Base-by-base conservation (phyloP, 116 monocot species). In the Zostera marina region DNA sequence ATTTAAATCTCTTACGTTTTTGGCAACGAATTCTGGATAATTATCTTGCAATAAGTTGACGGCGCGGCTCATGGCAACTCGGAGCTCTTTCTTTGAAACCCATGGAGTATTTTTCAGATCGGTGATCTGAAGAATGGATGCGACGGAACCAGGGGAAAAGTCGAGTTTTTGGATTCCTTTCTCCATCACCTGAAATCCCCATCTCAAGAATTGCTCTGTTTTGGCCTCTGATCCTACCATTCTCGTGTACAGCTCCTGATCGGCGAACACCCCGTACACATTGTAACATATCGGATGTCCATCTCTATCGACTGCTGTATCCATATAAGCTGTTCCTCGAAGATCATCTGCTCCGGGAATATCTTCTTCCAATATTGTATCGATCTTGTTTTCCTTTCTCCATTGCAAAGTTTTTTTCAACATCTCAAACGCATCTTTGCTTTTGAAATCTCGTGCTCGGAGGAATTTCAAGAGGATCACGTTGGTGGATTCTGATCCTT, bases 381-480 rank as follows among this genome's bases (percentile, higher is more conserved):
- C 77, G 58, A 80, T 70, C 1, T 46, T 64, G 41, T 47, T 25
- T 5, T 72, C 67, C 65, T 65, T 82, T 47, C 88, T 56, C 88
- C 88, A 88, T 13, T 20, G 60, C 10, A 88, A 74, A 2, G 79
- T 72, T 24, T 57, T 72, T 59, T 56, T 58, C 25, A 88, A 63
- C 88, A 88, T 82, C 54, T 79, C 77, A 19, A 80, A 71, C 7
- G 88, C 69, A 2, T 74, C 88, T 53, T 77, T 73, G 46, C 61
- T 72, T 63, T 73, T 88, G 77, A 82, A 88, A n/a, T 88, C 88
- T 6, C 88, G 71, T 0, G 88, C 83, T 10, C 83, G 74, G 48
- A 88, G 79, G 88, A 88, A 88, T 58, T 88, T 88, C 26, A 88
- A 75, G 15, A 88, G 74, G 42, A 88, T 11, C 5, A 82, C 77